These are phyloP conservation scores for Aspergillus homomorphus DNA, from an alignment of 495 filamentous ascomycete genomes.

Conservation along the genomic window DNA sequence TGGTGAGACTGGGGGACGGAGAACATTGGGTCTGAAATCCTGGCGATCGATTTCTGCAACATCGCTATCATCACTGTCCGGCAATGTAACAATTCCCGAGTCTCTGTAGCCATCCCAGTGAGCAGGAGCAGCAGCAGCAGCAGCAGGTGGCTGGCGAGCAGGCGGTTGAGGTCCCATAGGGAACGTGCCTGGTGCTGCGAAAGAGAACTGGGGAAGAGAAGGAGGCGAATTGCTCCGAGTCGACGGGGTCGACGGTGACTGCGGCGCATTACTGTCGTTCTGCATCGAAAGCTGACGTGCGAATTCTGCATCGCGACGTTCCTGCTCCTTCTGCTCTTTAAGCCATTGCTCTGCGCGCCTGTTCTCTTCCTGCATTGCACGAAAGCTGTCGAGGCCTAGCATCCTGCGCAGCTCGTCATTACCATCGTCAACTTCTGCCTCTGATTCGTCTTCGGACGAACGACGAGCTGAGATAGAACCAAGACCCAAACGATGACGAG, in stretches of 20 bases:
- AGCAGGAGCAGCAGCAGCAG: background rate
- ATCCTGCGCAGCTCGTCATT: constrained; percentile 17
- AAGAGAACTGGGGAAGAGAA: background rate
- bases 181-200: background rate
- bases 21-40: constrained; percentile 14
- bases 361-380: constrained; percentile 37
- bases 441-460: constrained; percentile 1
- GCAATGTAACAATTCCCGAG: background rate
- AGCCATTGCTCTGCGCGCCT: constrained; percentile 33
- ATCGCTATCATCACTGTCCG: constrained; percentile 31
- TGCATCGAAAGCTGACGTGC: constrained; percentile 39
- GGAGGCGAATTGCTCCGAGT: constrained; percentile 12
- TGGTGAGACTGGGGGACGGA: background rate
- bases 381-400: constrained; percentile 30
- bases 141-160: background rate
- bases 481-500: background rate
- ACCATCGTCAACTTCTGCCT: background rate
- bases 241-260: constrained; percentile 13
- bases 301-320: constrained; percentile 47
- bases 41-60: constrained; percentile 24
- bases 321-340: constrained; percentile 33
- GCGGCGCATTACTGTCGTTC: constrained; percentile 12
- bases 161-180: background rate
- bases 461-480: background rate
- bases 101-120: background rate